phyloP scores from a whole-genome alignment of 1,284 basidiomycete species.

The Ustilago hordei region DNA sequence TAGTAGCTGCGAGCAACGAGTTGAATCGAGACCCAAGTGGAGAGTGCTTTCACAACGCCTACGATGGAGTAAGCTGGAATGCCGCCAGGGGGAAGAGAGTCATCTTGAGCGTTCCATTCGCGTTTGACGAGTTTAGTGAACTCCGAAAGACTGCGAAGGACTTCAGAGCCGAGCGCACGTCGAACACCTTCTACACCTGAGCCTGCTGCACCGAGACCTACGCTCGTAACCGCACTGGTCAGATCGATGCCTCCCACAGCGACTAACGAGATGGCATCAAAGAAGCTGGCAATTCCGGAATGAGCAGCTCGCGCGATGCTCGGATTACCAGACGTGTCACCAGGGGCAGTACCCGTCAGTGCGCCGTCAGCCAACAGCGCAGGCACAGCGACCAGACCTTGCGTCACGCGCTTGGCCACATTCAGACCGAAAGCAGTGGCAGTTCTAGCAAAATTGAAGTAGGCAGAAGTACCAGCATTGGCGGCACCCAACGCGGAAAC shows the following conservation, averaged over 20 bases:
- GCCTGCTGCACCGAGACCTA: constrained; percentile 55
- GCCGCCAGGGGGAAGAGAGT: constrained; percentile 60
- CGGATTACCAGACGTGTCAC: constrained; percentile 24
- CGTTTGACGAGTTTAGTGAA: constrained; percentile 59
- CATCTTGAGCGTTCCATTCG: constrained; percentile 57
- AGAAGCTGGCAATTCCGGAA: constrained; percentile 57
- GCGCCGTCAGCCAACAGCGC: constrained; percentile 56
- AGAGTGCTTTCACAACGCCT: constrained; percentile 57
- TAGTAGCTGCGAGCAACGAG: constrained; percentile 56
- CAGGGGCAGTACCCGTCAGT: constrained; percentile 46
- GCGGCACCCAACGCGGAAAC: constrained; percentile 51
- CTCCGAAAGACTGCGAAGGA: constrained; percentile 49
- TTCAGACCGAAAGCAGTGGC: constrained; percentile 55
- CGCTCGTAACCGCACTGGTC: constrained; percentile 58
- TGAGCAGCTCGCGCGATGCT: constrained; percentile 46
- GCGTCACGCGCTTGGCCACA: constrained; percentile 60
- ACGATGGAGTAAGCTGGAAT: constrained; percentile 59
- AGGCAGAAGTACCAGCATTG: constrained; percentile 56
- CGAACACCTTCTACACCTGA: constrained; percentile 56
- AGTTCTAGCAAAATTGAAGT: constrained; percentile 54
- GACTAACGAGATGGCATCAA: constrained; percentile 56
- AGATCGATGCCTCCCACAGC: constrained; percentile 62
- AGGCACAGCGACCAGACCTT: constrained; percentile 55
- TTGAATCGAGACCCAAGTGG: constrained; percentile 62
- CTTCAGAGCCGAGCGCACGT: constrained; percentile 55